Conservation (phyloP, 257 asterid genomes). For the Solanum gandarillasii region DNA sequence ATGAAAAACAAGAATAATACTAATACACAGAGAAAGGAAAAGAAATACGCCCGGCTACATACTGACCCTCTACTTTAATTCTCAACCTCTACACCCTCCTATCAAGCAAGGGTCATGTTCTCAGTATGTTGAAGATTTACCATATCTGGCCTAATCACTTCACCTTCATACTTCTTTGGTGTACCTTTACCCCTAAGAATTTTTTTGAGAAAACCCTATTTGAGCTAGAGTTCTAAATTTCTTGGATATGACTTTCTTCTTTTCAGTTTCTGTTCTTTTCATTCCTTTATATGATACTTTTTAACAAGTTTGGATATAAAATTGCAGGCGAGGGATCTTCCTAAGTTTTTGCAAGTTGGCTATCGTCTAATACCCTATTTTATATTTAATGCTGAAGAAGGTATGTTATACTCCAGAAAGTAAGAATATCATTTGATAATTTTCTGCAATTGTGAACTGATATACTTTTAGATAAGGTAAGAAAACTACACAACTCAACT, state of each 20-base stretch:
- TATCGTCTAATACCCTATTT: constrained; percentile 82
- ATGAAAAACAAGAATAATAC: no score
- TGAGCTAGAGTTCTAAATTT: background rate
- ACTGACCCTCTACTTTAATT: no score
- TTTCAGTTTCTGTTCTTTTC: background rate
- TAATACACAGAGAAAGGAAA: no score
- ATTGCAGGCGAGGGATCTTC: constrained; percentile 94
- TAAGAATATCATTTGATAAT: background rate
- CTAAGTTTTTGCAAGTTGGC: constrained; percentile 71
- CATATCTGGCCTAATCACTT: background rate
- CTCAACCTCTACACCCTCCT: no score
- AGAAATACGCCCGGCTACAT: no score
- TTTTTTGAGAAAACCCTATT: background rate
- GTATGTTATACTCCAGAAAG: constrained; percentile 13
- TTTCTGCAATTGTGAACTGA: background rate
- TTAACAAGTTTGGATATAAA: background rate
- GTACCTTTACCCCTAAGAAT: background rate
- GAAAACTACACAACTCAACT: background rate
- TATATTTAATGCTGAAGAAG: constrained; percentile 87
- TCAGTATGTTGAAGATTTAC: background rate
- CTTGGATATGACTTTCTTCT: background rate
- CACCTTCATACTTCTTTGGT: background rate
- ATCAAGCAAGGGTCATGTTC: background rate
- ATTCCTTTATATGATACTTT: background rate
- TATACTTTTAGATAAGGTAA: background rate